Conservation (phyloP, 2,329 filamentous ascomycete genomes). For the Fusarium annulatum region DNA sequence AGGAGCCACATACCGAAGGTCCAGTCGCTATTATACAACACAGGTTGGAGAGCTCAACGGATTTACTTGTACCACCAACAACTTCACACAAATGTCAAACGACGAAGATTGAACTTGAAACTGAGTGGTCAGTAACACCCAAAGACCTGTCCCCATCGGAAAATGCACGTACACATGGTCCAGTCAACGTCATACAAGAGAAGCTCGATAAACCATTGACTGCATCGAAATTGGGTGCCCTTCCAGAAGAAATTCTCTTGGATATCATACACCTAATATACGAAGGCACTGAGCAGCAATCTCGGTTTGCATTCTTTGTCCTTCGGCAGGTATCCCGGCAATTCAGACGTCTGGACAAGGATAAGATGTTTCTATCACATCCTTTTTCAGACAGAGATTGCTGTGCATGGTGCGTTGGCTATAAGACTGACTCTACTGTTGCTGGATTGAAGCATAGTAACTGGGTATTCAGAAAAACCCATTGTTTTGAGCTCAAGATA, state of each 20-base stretch:
- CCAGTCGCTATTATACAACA: not conserved
- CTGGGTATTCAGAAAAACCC: not conserved
- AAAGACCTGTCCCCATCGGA: not conserved
- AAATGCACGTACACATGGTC: not conserved
- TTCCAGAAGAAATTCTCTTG: not conserved
- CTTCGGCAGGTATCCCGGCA: not conserved
- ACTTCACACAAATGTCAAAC: not conserved
- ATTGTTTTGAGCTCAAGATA: not conserved
- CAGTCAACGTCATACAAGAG: not conserved
- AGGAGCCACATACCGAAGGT: not conserved
- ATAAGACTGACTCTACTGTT: not conserved
- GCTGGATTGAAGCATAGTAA: not conserved
- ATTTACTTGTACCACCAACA: rapidly evolving
- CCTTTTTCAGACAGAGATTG: not conserved
- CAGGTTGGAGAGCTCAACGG: not conserved
- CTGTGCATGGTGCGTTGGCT: not conserved
- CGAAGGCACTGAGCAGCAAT: not conserved
- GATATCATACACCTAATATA: not conserved
- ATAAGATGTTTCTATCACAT: not conserved
- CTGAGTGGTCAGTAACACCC: not conserved
- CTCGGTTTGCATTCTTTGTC: not conserved
- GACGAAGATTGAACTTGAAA: not conserved
- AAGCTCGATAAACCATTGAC: not conserved
- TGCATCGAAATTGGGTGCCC: not conserved
- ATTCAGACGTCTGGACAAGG: not conserved